Evolutionary conservation across 2,329 filamentous ascomycete species (phyloP), one percentile per base, ranked within the genome.

Genomic region (Pseudofabraea citricarpa): DNA sequence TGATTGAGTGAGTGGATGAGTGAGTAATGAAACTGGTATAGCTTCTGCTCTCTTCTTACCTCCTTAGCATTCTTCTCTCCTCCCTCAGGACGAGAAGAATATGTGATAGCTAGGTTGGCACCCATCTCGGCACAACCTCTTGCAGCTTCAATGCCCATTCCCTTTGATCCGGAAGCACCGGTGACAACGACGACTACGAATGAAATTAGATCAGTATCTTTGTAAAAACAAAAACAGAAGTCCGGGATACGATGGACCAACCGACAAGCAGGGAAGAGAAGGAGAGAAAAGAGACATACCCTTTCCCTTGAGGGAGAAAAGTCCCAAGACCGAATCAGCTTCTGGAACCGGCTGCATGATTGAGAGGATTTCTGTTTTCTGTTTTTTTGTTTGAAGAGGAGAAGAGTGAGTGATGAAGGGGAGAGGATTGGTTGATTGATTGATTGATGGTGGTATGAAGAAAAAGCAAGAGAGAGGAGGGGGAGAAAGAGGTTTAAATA

Each of bases 81-180:
- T 39, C 80, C 80, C 45, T 76, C 67, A 1, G 74, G 66, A 39
- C 79, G 76, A 12, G 77, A 80, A 49, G 78, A 64, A 67, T 84
- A 83, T 54, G 85, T 90, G 64, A 83, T 74, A 60, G 79, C 79
- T 26, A 83, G 62, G 61, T 81, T 71, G 56, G 79, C 79, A 42
- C 79, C 79, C 67, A 79, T 77, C 63, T 83, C 79, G 48, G 79
- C 79, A 59, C 74, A 79, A 53, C 77, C 79, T 40, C 79, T 78
- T 39, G 80, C 80, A 47, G 79, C 80, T 62, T 83, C 79, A 47
- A 81, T 82, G 47, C 81, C 81, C 69, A 85, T 84, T 43, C 81
- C 81, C 47, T 77, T 79, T 44, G 86, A 76, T 8, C 80, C 81
- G 33, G 73, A 75, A 46, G 72, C 81, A 33, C 81, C 81, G 26